Conservation (phyloP, 495 filamentous ascomycete species). For the Penicillium daleae region DNA sequence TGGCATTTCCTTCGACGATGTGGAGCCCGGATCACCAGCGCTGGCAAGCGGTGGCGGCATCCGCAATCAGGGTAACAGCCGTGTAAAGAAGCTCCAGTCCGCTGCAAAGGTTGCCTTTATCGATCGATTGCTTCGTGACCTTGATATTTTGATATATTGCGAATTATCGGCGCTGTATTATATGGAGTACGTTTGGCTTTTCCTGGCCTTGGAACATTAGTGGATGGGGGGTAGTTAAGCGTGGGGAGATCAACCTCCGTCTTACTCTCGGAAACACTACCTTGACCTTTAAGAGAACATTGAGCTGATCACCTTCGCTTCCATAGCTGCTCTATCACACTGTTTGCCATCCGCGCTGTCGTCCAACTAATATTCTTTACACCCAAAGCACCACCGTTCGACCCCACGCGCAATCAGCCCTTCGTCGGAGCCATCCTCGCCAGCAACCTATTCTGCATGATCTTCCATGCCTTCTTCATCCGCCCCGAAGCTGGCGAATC, state of each 20-base stretch:
- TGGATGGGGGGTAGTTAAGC: background rate
- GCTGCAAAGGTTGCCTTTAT: constrained; percentile 61
- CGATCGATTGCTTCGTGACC: constrained; percentile 67
- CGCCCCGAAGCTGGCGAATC: constrained; percentile 72
- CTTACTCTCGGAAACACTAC: background rate
- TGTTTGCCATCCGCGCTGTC: constrained; percentile 69
- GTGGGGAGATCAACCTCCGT: background rate
- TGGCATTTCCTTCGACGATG: constrained; percentile 44
- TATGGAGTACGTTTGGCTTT: constrained; percentile 70
- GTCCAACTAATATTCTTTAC: constrained; percentile 78
- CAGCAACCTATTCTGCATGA: constrained; percentile 72
- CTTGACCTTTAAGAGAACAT: background rate
- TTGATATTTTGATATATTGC: constrained; percentile 82
- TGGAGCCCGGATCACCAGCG: constrained; percentile 21
- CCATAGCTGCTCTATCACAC: constrained; percentile 69
- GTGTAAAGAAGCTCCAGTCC: constrained; percentile 44
- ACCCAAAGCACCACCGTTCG: constrained; percentile 72
- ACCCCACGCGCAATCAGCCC: constrained; percentile 62
- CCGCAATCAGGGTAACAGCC: constrained; percentile 34
- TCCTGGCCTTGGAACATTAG: background rate
- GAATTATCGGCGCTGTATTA: constrained; percentile 85
- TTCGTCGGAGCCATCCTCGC: constrained; percentile 71
- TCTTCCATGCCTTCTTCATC: constrained; percentile 67
- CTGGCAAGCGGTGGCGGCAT: constrained; percentile 10
- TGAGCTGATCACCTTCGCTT: constrained; percentile 6